Conservation (phyloP, 306 rosid genomes). For the Quercus agrifolia region DNA sequence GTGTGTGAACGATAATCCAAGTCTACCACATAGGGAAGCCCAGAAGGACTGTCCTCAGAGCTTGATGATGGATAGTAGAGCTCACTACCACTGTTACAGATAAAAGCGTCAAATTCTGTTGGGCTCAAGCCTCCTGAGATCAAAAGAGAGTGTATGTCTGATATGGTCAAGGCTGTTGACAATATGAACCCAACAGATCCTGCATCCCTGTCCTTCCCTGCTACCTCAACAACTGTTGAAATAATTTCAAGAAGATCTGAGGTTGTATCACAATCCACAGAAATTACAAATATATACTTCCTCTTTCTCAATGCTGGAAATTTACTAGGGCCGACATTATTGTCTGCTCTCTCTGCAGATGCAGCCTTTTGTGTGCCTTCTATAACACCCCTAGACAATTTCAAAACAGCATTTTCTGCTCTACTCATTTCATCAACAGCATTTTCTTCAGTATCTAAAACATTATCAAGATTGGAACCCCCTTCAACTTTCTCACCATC, state of each 20-base stretch:
- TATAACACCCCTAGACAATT: conserved; percentile 28
- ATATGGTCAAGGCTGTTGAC: conserved; percentile 41
- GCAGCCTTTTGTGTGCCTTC: conserved; percentile 25
- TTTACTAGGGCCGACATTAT: conserved; percentile 14
- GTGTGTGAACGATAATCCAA: conserved; percentile 47
- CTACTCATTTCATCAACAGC: conserved; percentile 25
- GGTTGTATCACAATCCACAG: conserved; percentile 39
- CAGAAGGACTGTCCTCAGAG: conserved; percentile 39
- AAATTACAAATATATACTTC: conserved; percentile 32
- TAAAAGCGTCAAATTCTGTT: conserved; percentile 41
- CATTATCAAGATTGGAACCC: conserved; percentile 18
- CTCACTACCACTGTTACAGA: conserved; percentile 53
- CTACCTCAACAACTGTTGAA: conserved; percentile 28
- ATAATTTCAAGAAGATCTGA: conserved; percentile 30
- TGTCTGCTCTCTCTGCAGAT: conserved; percentile 25
- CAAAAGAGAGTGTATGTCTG: conserved; percentile 36
- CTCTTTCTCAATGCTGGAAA: conserved; percentile 40
- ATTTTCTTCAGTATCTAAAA: conserved; percentile 35
- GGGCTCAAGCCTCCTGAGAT: conserved; percentile 38
- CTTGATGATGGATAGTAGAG: conserved; percentile 49
- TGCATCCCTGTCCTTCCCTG: conserved; percentile 31
- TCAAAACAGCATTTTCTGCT: conserved; percentile 25
- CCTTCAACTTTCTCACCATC: conserved; percentile 44
- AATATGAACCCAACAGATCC: conserved; percentile 40
- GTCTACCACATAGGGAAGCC: conserved; percentile 52